Conservation (phyloP, 2,329 filamentous ascomycete genomes). For the Alternaria gansuensis region DNA sequence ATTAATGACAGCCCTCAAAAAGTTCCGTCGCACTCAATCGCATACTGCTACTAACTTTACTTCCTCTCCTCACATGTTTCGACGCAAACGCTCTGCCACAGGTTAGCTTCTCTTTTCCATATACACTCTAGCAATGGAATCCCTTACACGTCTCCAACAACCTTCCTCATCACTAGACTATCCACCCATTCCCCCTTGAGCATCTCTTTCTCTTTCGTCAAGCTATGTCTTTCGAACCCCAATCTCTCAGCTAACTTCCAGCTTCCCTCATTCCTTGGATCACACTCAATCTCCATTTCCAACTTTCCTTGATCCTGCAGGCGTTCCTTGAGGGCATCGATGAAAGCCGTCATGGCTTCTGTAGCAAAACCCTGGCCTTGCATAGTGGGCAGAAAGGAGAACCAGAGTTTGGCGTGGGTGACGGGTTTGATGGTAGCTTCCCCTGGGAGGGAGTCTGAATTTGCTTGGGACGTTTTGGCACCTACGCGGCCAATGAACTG, state of each 20-base stretch:
- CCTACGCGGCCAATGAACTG: conserved; percentile 46
- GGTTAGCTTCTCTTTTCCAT: background rate
- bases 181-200: conserved; percentile 49
- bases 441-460: conserved; percentile 17
- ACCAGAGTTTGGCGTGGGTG: conserved; percentile 42
- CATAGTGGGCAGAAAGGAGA: conserved; percentile 37
- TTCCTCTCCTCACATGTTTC: conserved; percentile 13
- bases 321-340: conserved; percentile 27
- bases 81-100: background rate
- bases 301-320: conserved; percentile 21
- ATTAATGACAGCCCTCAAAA: conserved; percentile 12
- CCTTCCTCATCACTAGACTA: conserved; percentile 40
- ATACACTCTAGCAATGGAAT: background rate
- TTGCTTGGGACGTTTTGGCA: conserved; percentile 25
- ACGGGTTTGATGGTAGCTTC: conserved; percentile 11
- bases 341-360: conserved; percentile 44
- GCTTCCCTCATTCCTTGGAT: conserved; percentile 45
- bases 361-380: conserved; percentile 45
- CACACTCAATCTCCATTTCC: conserved; percentile 49
- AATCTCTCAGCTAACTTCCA: conserved; percentile 45
- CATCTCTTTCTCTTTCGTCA: conserved; percentile 40
- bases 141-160: conserved; percentile 26
- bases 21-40: conserved; percentile 12
- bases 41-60: conserved; percentile 17
- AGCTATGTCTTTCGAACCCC: conserved; percentile 39